A percentile compares a stretch with the other conserved stretches of the same genome.
These are phyloP conservation scores for Termitomyces heimii DNA, from an alignment of 768 basidiomycete species.

Conservation along the genomic window DNA sequence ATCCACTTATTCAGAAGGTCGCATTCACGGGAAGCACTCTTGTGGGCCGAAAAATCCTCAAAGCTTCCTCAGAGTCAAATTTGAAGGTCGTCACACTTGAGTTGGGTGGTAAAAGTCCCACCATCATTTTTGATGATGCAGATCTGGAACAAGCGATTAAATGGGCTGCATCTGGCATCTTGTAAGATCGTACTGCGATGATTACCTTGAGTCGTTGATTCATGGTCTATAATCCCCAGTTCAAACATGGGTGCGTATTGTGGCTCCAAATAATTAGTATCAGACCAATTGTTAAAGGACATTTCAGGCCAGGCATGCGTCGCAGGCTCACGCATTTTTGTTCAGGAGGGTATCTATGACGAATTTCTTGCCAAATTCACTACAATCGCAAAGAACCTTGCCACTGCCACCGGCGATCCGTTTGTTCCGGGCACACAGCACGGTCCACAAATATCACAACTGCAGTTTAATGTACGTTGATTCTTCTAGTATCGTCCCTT, in stretches of 20 bases:
- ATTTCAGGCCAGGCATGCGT: constrained; percentile 54
- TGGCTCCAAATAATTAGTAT: neutral
- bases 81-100: constrained; percentile 82
- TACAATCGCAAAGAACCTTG: constrained; percentile 39
- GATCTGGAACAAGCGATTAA: constrained; percentile 66
- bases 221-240: constrained; percentile 4
- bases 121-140: constrained; percentile 69
- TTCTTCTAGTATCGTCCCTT: too few relatives aligned
- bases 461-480: constrained; percentile 55
- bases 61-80: constrained; percentile 75
- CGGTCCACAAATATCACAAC: constrained; percentile 69
- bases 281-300: neutral
- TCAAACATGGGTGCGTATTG: constrained; percentile 29
- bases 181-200: constrained; percentile 35
- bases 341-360: constrained; percentile 77
- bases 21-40: constrained; percentile 82
- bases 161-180: constrained; percentile 73
- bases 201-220: neutral
- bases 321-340: constrained; percentile 80
- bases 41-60: constrained; percentile 73
- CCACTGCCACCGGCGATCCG: constrained; percentile 54
- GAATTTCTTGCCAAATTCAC: constrained; percentile 61
- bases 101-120: constrained; percentile 73
- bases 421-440: constrained; percentile 51
- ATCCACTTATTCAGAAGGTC: constrained; percentile 59